phyloP scores from a whole-genome alignment of 2,329 filamentous ascomycete genomes.

The Fusarium illudens region DNA sequence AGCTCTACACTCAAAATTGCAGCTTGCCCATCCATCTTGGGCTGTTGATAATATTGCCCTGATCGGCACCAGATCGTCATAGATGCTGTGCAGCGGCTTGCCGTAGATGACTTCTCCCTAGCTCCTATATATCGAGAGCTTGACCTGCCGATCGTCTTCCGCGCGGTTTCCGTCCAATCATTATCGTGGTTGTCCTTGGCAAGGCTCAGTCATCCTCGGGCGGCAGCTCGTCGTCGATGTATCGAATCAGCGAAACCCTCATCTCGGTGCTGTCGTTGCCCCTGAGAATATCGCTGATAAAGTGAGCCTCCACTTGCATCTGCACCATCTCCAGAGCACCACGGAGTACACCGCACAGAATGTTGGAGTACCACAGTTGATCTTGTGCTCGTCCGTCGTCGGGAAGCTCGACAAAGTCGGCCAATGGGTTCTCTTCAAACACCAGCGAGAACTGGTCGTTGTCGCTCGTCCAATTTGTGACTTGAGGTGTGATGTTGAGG shows the following conservation, averaged over 20 bases:
- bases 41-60: slow-evolving; percentile 4
- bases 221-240: slow-evolving; percentile 97
- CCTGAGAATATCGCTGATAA: slow-evolving; percentile 90
- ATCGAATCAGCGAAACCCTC: slow-evolving; percentile 88
- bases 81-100: slow-evolving; percentile 1
- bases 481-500: slow-evolving; percentile 91
- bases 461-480: slow-evolving; percentile 96
- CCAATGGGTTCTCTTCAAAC: slow-evolving; percentile 96
- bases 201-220: slow-evolving; percentile 84
- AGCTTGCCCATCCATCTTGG: slow-evolving; percentile 13
- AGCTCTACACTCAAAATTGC: slow-evolving; percentile 11
- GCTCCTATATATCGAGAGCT: neutral
- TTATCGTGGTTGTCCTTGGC: neutral
- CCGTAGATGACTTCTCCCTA: neutral
- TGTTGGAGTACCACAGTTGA: slow-evolving; percentile 98
- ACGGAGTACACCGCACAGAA: slow-evolving; percentile 89
- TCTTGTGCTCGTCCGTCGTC: slow-evolving; percentile 96
- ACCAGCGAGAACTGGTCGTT: slow-evolving; percentile 96
- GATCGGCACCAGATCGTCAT: slow-evolving; percentile 7
- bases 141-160: neutral
- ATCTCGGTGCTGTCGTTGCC: slow-evolving; percentile 98
- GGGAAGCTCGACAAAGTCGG: slow-evolving; percentile 96
- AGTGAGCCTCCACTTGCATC: slow-evolving; percentile 98
- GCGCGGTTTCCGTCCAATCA: slow-evolving; percentile 5
- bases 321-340: slow-evolving; percentile 98